A percentile compares a stretch with the other conserved stretches of the same genome.
phyloP scores from a whole-genome alignment of 257 asterid genomes.

The Ocimum tenuiflorum region DNA sequence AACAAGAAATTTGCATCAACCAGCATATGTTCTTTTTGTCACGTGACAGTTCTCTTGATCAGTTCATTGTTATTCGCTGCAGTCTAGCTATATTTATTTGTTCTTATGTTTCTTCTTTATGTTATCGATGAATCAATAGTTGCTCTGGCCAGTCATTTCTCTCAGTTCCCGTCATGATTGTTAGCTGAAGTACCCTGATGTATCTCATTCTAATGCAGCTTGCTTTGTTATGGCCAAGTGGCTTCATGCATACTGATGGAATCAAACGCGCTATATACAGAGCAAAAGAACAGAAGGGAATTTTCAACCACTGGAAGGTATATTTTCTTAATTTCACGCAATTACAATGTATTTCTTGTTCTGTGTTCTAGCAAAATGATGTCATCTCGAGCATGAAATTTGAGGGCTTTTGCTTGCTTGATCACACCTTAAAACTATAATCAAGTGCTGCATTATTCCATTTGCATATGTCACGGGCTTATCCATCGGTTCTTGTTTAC shows the following conservation, averaged over 20 bases:
- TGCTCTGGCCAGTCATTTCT: not conserved
- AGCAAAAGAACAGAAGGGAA: constrained; percentile 59
- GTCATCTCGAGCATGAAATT: not conserved
- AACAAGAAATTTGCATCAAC: not conserved
- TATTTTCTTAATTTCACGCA: not conserved
- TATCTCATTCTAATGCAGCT: constrained; percentile 42
- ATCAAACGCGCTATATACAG: constrained; percentile 68
- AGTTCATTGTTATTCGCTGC: not conserved
- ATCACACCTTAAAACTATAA: not conserved
- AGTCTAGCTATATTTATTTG: not conserved
- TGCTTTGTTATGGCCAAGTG: constrained; percentile 75
- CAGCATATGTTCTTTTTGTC: not conserved
- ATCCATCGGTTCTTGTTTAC: too few relatives aligned
- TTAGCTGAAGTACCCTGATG: not conserved
- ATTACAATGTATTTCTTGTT: not conserved
- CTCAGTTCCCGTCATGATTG: not conserved
- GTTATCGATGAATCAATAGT: not conserved
- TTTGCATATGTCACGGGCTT: too few relatives aligned
- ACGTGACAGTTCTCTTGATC: not conserved
- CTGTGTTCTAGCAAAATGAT: not conserved
- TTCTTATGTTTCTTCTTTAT: not conserved
- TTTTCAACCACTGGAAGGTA: constrained; percentile 47
- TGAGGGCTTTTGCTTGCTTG: constrained; percentile 1
- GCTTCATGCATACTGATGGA: constrained; percentile 72
- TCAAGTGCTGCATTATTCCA: not conserved